Percentiles rank a stretch among this genome's conserved stretches.
Conservation (phyloP, 805 yeast genomes). For the Torulaspora indica region DNA sequence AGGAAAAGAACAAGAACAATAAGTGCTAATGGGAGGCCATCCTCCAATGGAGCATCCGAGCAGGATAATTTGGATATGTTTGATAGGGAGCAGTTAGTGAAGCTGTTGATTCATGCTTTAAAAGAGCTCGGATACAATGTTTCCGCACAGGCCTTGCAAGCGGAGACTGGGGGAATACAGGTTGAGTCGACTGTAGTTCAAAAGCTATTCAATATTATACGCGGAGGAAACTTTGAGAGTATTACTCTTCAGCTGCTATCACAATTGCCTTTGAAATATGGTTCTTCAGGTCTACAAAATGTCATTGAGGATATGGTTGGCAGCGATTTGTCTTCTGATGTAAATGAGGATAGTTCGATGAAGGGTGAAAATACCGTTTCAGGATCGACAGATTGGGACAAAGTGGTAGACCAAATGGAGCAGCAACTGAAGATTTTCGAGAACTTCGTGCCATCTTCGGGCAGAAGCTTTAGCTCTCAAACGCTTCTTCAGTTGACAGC, state of each 20-base stretch:
- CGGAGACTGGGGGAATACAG: conserved; percentile 40
- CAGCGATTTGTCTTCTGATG: background rate
- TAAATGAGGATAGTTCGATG: conserved; percentile 15
- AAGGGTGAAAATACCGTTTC: conserved; percentile 16
- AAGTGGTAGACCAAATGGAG: conserved; percentile 16
- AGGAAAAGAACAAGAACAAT: conserved; percentile 9
- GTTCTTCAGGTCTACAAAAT: conserved; percentile 8
- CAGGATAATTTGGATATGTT: conserved; percentile 12
- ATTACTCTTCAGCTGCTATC: conserved; percentile 30
- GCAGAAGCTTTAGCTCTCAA: conserved; percentile 10
- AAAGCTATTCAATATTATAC: conserved; percentile 38
- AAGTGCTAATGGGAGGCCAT: conserved; percentile 3
- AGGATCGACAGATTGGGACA: conserved; percentile 17
- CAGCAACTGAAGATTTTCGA: conserved; percentile 16
- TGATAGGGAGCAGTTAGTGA: conserved; percentile 40
- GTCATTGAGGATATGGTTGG: conserved; percentile 7
- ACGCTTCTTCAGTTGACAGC: conserved; percentile 14
- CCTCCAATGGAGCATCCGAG: conserved; percentile 1
- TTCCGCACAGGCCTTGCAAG: conserved; percentile 39
- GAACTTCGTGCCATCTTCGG: conserved; percentile 10
- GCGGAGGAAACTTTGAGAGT: conserved; percentile 41
- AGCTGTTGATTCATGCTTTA: conserved; percentile 47
- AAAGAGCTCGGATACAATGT: conserved; percentile 45
- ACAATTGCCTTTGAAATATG: conserved; percentile 30
- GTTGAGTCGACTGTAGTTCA: conserved; percentile 43